Evolutionary conservation across 2,329 filamentous ascomycete genomes (phyloP).

Genomic region (Seiridium unicorne): DNA sequence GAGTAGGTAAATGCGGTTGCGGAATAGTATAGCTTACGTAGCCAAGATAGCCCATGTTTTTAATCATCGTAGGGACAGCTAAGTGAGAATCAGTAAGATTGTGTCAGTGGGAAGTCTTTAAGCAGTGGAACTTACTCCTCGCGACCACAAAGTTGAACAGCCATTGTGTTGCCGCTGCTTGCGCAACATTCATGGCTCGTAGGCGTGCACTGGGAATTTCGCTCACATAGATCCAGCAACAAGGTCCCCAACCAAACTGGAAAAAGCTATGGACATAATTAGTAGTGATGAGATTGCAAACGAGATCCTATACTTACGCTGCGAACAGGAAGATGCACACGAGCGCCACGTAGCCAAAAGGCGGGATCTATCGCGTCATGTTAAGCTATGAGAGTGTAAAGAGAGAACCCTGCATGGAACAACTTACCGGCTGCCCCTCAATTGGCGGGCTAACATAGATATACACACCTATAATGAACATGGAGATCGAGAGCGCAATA

Average conservation of each 20-base stretch:
- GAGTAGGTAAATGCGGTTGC: too few relatives aligned
- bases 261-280: conserved; percentile 45
- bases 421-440: conserved; percentile 40
- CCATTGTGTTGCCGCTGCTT: conserved; percentile 70
- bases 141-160: conserved; percentile 74
- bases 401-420: background rate
- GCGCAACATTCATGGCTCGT: conserved; percentile 64
- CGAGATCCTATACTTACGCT: conserved; percentile 27
- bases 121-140: conserved; percentile 23
- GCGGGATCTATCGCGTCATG: conserved; percentile 43
- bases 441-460: conserved; percentile 61
- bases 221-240: conserved; percentile 66
- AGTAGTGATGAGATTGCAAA: background rate
- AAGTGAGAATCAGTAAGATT: too few relatives aligned
- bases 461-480: conserved; percentile 73
- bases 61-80: conserved; percentile 67
- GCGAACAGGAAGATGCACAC: conserved; percentile 73
- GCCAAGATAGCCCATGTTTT: conserved; percentile 42
- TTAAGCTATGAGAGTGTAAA: background rate
- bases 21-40: conserved; percentile 18
- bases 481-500: conserved; percentile 57
- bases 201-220: conserved; percentile 69
- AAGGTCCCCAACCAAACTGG: conserved; percentile 69
- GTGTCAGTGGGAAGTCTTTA: too few relatives aligned
- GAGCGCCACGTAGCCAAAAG: conserved; percentile 68